phyloP scores from a whole-genome alignment of 225 moss, liverwort and hornwort species.

The Takakia lepidozioides region DNA sequence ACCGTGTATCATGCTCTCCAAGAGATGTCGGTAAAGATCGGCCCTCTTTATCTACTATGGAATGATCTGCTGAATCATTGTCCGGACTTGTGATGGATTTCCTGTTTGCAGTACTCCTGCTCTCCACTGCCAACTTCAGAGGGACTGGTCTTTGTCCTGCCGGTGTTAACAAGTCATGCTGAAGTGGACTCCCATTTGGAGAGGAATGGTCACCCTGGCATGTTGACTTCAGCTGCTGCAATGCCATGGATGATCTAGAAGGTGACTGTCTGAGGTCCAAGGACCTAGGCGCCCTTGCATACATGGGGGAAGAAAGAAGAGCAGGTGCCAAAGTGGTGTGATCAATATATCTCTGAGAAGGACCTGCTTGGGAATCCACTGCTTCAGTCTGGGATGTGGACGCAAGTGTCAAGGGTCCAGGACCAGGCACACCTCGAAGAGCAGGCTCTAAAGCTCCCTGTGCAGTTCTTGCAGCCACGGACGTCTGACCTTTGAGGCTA shows the following conservation, averaged over 20 bases:
- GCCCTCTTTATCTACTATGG: conserved; percentile 23
- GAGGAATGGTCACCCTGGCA: conserved; percentile 15
- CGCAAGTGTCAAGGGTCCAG: conserved; percentile 16
- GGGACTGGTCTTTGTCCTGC: conserved; percentile 37
- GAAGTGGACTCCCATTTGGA: not conserved
- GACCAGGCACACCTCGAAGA: conserved; percentile 19
- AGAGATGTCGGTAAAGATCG: conserved; percentile 21
- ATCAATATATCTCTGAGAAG: conserved; percentile 15
- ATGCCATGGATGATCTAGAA: not conserved
- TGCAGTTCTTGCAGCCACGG: conserved; percentile 24
- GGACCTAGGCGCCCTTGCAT: conserved; percentile 13
- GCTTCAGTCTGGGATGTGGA: conserved; percentile 11
- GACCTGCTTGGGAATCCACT: conserved; percentile 6
- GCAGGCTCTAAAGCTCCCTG: conserved; percentile 27
- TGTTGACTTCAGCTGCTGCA: conserved; percentile 13
- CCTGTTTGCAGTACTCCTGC: conserved; percentile 12
- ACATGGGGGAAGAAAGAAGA: conserved; percentile 33
- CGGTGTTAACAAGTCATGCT: no score
- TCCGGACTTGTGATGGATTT: conserved; percentile 18
- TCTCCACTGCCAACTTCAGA: conserved; percentile 21
- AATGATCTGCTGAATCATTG: conserved; percentile 30
- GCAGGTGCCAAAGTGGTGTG: conserved; percentile 19
- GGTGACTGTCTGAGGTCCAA: no score
- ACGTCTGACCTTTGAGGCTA: conserved; percentile 34
- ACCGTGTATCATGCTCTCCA: conserved; percentile 28